Evolutionary conservation across 202 grass and related monocot species (phyloP).

Genomic region (Cymbopogon flexuosus): DNA sequence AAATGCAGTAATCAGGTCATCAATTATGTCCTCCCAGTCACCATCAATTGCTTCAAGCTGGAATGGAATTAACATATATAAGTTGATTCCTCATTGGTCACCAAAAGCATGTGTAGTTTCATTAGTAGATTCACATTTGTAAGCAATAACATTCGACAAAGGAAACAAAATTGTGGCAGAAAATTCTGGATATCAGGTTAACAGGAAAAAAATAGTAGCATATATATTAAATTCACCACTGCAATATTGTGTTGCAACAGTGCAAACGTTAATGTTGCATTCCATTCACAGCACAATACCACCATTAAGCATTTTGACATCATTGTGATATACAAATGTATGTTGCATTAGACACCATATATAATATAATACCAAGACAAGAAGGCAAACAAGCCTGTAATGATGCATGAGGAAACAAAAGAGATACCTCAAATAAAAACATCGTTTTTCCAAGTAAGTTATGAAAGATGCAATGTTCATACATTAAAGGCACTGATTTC

Average conservation of each 20-base stretch:
- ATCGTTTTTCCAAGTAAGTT: background rate
- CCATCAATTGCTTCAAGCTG: constrained; percentile 58
- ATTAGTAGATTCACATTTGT: background rate
- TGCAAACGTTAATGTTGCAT: background rate
- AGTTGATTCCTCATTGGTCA: constrained; percentile 4
- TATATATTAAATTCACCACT: background rate
- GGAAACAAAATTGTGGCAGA: background rate
- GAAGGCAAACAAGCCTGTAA: background rate
- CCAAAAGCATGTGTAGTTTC: background rate
- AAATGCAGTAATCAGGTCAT: constrained; percentile 60
- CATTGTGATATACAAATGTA: background rate
- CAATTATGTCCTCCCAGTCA: constrained; percentile 79
- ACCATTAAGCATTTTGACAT: background rate
- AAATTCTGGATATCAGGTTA: background rate
- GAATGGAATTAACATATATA: background rate
- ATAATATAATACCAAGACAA: constrained; percentile 3
- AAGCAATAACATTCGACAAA: constrained; percentile 4
- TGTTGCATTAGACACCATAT: background rate
- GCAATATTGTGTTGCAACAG: background rate
- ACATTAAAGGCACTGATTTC: background rate
- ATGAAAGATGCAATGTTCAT: background rate
- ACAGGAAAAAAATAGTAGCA: background rate
- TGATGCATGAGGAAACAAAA: background rate
- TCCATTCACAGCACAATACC: background rate
- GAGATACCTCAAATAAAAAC: background rate